phyloP scores from a whole-genome alignment of 495 filamentous ascomycete species.

The Entonaema liquescens region DNA sequence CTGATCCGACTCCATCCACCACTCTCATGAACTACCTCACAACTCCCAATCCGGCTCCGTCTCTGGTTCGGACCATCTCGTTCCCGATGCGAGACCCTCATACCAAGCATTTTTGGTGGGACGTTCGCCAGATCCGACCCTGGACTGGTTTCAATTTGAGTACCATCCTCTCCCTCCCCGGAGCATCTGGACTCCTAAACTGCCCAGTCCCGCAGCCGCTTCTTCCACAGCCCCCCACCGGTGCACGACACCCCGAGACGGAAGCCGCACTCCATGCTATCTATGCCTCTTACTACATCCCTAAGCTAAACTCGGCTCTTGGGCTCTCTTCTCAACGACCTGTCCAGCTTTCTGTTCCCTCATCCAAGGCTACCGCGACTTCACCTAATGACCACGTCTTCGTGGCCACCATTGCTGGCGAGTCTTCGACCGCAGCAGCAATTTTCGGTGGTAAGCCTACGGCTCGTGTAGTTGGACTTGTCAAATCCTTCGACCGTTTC shows the following conservation, averaged over 20 bases:
- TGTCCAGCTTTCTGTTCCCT: conserved; percentile 65
- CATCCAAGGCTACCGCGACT: conserved; percentile 59
- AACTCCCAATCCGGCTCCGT: conserved; percentile 77
- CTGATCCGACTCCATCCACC: conserved; percentile 64
- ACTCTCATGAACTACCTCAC: conserved; percentile 82
- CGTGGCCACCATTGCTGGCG: conserved; percentile 67
- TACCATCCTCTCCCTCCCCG: conserved; percentile 76
- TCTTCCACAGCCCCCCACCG: conserved; percentile 66
- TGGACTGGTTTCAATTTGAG: conserved; percentile 80
- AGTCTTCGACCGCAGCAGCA: conserved; percentile 55
- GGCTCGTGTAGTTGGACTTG: conserved; percentile 84
- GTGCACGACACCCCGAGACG: conserved; percentile 73
- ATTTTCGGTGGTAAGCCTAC: conserved; percentile 77
- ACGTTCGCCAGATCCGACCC: conserved; percentile 82
- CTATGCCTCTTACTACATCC: conserved; percentile 73
- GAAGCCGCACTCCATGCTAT: conserved; percentile 74
- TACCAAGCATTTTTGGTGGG: conserved; percentile 92
- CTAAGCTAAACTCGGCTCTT: conserved; percentile 80
- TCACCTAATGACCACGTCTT: conserved; percentile 65
- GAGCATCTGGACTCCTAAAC: conserved; percentile 76
- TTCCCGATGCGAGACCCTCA: conserved; percentile 72
- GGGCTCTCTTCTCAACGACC: conserved; percentile 70
- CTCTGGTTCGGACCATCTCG: conserved; percentile 81
- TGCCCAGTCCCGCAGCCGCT: conserved; percentile 69
- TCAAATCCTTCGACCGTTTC: conserved; percentile 90